Evolutionary conservation across 1,284 basidiomycete genomes (phyloP), one percentile per base, ranked within the genome.

Genomic region (Moesziomyces globuligerus): DNA sequence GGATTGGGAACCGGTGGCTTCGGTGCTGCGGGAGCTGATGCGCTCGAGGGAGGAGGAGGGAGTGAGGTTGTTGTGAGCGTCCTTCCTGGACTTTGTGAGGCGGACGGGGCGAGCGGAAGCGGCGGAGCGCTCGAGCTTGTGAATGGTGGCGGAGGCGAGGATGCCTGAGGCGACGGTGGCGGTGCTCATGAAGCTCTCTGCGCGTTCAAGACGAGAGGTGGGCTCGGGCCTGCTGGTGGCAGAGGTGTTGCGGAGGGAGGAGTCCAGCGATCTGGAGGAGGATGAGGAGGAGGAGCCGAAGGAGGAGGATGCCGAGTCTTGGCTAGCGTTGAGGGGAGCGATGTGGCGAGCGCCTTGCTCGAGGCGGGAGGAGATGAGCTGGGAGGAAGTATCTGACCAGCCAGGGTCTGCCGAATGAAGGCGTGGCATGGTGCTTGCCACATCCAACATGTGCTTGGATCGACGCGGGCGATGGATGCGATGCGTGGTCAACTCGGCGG

Each of bases 151-250:
- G 17, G 54, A 25, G n/a, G 62, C 36, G 32, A 54, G 32, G 10
- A 55, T 42, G 23, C 51, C 56, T 3, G 55, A 56, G 17, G 58
- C 48, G 1, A 36, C 41, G 6, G 58, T 48, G 8, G 54, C 50
- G 37, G 59, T 51, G 45, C 66, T 69, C 55, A 69, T 50, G 44
- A 54, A 47, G 66, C 66, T 69, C 29, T 69, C 66, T 6, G 59
- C 44, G 21, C 66, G 54, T 39, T 62, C 51, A 11, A 55, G 46
- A n/a, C 43, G 37, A 15, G 36, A 23, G 17, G 48, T 18, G 23
- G 41, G 55, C 3, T 39, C n/a, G 28, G 23, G 15, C 6, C 7
- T 5, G 55, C 9, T 25, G 2, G 52, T 48, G 11, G 26, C 40
- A 7, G 45, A 26, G 13, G 29, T 23, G 4, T 48, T 40, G 43